phyloP scores from a whole-genome alignment of 805 yeast genomes.

The Zygoascus flipseniorum region DNA sequence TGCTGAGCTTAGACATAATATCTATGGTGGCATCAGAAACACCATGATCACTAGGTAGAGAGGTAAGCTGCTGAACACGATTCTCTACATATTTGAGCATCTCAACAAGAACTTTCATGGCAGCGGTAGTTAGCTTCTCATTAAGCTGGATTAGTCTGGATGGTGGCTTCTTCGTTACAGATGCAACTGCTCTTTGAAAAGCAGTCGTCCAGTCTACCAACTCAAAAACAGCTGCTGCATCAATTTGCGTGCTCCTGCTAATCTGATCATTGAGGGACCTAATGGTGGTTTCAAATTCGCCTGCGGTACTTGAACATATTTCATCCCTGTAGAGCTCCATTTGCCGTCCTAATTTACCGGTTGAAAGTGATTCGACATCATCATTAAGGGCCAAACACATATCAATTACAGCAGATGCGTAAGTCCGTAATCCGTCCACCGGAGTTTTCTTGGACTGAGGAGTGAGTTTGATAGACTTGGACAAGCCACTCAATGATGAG shows the following conservation, averaged over 20 bases:
- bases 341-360: slow-evolving; percentile 27
- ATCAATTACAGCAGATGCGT: slow-evolving; percentile 44
- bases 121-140: slow-evolving; percentile 17
- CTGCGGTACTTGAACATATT: slow-evolving; percentile 31
- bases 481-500: slow-evolving; percentile 13
- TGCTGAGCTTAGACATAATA: slow-evolving; percentile 55
- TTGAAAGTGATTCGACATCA: slow-evolving; percentile 37
- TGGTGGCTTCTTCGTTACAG: slow-evolving; percentile 20
- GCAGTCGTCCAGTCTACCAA: slow-evolving; percentile 41
- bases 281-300: slow-evolving; percentile 34
- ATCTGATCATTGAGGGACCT: slow-evolving; percentile 34
- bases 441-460: slow-evolving; percentile 1
- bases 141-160: slow-evolving; percentile 14
- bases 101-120: slow-evolving; percentile 41
- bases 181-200: slow-evolving; percentile 28
- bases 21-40: slow-evolving; percentile 69
- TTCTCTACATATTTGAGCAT: slow-evolving; percentile 48
- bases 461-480: slow-evolving; percentile 9
- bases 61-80: slow-evolving; percentile 37
- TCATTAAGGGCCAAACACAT: slow-evolving; percentile 44
- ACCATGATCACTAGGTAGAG: slow-evolving; percentile 58
- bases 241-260: slow-evolving; percentile 35
- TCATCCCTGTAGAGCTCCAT: slow-evolving; percentile 24
- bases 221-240: slow-evolving; percentile 50
- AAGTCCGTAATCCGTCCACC: slow-evolving; percentile 21